Base-by-base conservation (phyloP, 2,329 filamentous ascomycete genomes). In the Claviceps pusilla region DNA sequence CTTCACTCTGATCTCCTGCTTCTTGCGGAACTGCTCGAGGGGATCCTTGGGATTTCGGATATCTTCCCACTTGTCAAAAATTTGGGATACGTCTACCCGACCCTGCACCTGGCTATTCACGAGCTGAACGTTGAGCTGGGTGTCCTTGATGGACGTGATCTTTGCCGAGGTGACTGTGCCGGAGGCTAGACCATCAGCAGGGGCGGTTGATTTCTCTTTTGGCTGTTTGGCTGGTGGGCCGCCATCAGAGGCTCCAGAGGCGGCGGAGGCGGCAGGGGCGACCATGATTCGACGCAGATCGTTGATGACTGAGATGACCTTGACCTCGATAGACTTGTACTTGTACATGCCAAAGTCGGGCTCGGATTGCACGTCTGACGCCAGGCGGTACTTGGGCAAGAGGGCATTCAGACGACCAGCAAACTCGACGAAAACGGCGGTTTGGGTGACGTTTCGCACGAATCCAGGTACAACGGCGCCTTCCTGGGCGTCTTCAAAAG, bases 341-440 rank as follows among this genome's bases (percentile, higher is more conserved):
- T 83, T 86, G 54, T 82, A 77, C 67, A 95, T 72, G 16, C 89
- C 90, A 68, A 95, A 97, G 55, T 87, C 80, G 3, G 83, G 77
- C 59, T 85, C 75, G 12, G 75, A 72, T 49, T 82, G 76, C 58
- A 80, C 79, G 42, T 89, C 86, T n/a, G 81, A 75, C 2, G 84
- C 76, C 50, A 98, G 74, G 63, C 89, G 83, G 24, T 80, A 81
- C 69, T 87, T 91, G 42, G 89, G 88, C 35, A 96, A 73, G 46
- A 96, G 72, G 14, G 87, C 91, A 48, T 82, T 86, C 19, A 95
- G 70, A 39, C 80, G 82, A 61, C 83, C 86, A 45, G 83, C 82
- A 66, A 96, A 96, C 63, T 94, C 85, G n/a, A 96, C 79, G 63
- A 95, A 97, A 11, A 90, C 76, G 47, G 87, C 89, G 9, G 85